These are phyloP conservation scores for Fusarium nematophilum DNA, from an alignment of 2,329 filamentous ascomycete species.

Conservation along the genomic window DNA sequence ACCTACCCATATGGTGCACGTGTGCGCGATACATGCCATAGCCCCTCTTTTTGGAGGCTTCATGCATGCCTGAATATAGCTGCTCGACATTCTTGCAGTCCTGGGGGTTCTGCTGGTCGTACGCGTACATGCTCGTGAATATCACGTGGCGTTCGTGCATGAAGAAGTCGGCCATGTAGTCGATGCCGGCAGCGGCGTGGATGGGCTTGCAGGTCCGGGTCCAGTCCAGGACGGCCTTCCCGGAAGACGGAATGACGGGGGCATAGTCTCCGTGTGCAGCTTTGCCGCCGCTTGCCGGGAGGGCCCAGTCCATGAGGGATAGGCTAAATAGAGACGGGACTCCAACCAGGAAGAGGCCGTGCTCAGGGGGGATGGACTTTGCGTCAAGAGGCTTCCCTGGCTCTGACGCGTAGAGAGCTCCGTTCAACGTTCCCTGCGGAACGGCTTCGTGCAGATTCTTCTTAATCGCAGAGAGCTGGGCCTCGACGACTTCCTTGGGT, in stretches of 20 bases:
- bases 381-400: constrained; percentile 2
- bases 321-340: constrained; percentile 2
- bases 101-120: constrained; percentile 13
- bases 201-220: constrained; percentile 4
- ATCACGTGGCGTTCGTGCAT: constrained; percentile 19
- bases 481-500: not conserved
- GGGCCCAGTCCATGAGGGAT: not conserved
- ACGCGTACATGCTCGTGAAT: constrained; percentile 16
- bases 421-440: not conserved
- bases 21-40: constrained; percentile 3
- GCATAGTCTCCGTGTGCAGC: constrained; percentile 1
- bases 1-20: constrained; percentile 9
- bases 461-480: too few species aligned
- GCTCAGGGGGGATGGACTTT: not conserved
- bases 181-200: constrained; percentile 10
- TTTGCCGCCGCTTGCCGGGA: not conserved
- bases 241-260: constrained; percentile 1
- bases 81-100: not conserved
- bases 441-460: not conserved
- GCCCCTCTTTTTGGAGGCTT: not conserved
- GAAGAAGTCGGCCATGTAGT: constrained; percentile 14
- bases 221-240: not conserved
- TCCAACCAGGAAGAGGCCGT: not conserved
- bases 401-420: not conserved
- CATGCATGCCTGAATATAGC: not conserved